A percentile compares a stretch with the other conserved stretches of the same genome.
Evolutionary conservation across 1,139 yeast genomes (phyloP).

Genomic region (Pichia kudriavzevii): DNA sequence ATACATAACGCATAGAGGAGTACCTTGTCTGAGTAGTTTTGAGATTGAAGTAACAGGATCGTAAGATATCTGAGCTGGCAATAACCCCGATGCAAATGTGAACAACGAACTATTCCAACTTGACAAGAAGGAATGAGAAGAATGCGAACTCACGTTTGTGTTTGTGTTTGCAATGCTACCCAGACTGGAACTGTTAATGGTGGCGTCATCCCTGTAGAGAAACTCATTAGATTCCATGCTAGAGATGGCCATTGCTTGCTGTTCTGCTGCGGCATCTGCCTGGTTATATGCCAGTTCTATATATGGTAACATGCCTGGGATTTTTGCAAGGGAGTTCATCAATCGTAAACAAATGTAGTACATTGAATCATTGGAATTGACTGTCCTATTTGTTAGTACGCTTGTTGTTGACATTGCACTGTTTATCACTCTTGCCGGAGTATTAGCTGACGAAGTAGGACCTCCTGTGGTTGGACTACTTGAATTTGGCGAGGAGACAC

Average conservation of each 20-base stretch:
- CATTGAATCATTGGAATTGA: slow-evolving; percentile 63
- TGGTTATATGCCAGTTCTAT: slow-evolving; percentile 49
- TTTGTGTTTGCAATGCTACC: slow-evolving; percentile 1
- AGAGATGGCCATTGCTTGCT: slow-evolving; percentile 55
- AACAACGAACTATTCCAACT: slow-evolving; percentile 31
- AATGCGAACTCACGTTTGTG: slow-evolving; percentile 2
- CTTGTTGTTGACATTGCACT: slow-evolving; percentile 42
- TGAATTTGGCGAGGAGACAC: slow-evolving; percentile 1
- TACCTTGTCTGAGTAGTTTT: slow-evolving; percentile 85
- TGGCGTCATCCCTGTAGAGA: too few species aligned
- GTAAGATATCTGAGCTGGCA: slow-evolving; percentile 64
- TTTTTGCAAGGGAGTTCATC: slow-evolving; percentile 48
- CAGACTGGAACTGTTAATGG: slow-evolving; percentile 1
- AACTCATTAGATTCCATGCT: slow-evolving; percentile 6
- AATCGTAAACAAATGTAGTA: slow-evolving; percentile 63
- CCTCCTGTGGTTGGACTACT: too few species aligned
- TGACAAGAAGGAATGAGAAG: not conserved
- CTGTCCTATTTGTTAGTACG: slow-evolving; percentile 53
- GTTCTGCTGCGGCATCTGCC: slow-evolving; percentile 67
- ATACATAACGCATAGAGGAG: slow-evolving; percentile 81
- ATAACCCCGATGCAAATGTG: slow-evolving; percentile 68
- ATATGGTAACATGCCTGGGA: slow-evolving; percentile 70
- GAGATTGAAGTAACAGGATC: slow-evolving; percentile 93
- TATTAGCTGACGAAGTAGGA: not conserved
- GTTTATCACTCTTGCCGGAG: slow-evolving; percentile 25